These are phyloP conservation scores for Xanthoconium stramineum DNA, from an alignment of 768 basidiomycete genomes.

Conservation along the genomic window DNA sequence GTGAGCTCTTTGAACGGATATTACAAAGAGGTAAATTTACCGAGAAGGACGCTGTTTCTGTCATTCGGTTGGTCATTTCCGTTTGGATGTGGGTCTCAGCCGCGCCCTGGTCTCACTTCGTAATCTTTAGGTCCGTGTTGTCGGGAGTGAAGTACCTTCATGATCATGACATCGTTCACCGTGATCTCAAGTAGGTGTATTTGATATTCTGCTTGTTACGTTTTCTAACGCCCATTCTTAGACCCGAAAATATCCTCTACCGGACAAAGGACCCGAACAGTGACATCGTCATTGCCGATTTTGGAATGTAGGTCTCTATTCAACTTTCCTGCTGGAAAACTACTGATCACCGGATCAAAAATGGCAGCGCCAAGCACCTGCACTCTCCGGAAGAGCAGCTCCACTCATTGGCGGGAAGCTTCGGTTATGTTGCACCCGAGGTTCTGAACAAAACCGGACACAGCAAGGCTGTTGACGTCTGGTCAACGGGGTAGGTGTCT, in stretches of 20 bases:
- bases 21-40: slow-evolving; percentile 86
- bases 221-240: slow-evolving; percentile 24
- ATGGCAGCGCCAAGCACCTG: slow-evolving; percentile 73
- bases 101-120: background rate
- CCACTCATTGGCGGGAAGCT: slow-evolving; percentile 70
- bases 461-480: slow-evolving; percentile 89
- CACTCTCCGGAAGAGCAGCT: slow-evolving; percentile 69
- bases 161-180: slow-evolving; percentile 89
- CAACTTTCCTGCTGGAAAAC: background rate
- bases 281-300: slow-evolving; percentile 94
- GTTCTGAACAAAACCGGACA: slow-evolving; percentile 80
- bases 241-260: slow-evolving; percentile 96
- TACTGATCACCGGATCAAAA: background rate
- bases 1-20: slow-evolving; percentile 92
- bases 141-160: slow-evolving; percentile 88
- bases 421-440: slow-evolving; percentile 92
- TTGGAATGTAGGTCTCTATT: slow-evolving; percentile 74
- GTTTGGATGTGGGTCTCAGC: background rate
- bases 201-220: background rate
- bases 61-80: slow-evolving; percentile 55
- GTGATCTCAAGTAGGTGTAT: slow-evolving; percentile 80
- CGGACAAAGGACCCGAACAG: slow-evolving; percentile 71
- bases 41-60: slow-evolving; percentile 81
- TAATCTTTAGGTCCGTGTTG: slow-evolving; percentile 62
- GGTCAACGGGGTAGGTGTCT: slow-evolving; percentile 80